A percentile compares a stretch with the other conserved stretches of the same genome.
Conservation (phyloP, 2,329 filamentous ascomycete species). For the Dactylellina parvicollis region DNA sequence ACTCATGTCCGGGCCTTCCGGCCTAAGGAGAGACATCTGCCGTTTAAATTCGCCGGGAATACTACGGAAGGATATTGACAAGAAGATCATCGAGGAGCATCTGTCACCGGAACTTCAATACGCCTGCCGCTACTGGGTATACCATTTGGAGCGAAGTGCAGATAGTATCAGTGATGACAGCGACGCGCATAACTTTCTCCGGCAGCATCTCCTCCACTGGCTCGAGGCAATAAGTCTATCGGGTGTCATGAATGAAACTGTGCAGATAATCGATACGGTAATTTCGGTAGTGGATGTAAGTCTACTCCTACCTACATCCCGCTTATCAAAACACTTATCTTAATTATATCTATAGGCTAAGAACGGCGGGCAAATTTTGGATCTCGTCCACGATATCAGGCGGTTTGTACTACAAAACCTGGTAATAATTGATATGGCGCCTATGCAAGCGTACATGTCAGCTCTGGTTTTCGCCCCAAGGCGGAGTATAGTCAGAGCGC, state of each 20-base stretch:
- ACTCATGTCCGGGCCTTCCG: conserved; percentile 58
- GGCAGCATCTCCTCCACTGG: conserved; percentile 60
- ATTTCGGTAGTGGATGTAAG: conserved; percentile 11
- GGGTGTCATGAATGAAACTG: conserved; percentile 54
- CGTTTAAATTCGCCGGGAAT: conserved; percentile 41
- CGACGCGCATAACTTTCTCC: conserved; percentile 59
- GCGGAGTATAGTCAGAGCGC: conserved; percentile 3
- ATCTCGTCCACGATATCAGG: conserved; percentile 12
- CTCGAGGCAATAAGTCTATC: conserved; percentile 60
- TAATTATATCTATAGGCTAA: background rate
- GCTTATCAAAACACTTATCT: background rate
- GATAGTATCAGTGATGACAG: conserved; percentile 58
- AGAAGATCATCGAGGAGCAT: conserved; percentile 55
- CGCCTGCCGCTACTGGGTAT: conserved; percentile 61
- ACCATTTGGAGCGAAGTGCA: conserved; percentile 58
- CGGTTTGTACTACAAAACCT: conserved; percentile 27
- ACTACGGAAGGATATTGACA: conserved; percentile 53
- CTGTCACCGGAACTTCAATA: conserved; percentile 61
- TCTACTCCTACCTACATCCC: background rate
- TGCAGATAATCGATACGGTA: conserved; percentile 28
- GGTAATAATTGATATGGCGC: conserved; percentile 1
- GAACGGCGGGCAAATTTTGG: background rate
- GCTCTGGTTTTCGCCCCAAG: conserved; percentile 10
- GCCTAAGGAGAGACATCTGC: conserved; percentile 59
- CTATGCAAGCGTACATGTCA: conserved; percentile 23